Evolutionary conservation across 1,139 yeast genomes (phyloP).

Genomic region (Eremothecium sinecaudum): DNA sequence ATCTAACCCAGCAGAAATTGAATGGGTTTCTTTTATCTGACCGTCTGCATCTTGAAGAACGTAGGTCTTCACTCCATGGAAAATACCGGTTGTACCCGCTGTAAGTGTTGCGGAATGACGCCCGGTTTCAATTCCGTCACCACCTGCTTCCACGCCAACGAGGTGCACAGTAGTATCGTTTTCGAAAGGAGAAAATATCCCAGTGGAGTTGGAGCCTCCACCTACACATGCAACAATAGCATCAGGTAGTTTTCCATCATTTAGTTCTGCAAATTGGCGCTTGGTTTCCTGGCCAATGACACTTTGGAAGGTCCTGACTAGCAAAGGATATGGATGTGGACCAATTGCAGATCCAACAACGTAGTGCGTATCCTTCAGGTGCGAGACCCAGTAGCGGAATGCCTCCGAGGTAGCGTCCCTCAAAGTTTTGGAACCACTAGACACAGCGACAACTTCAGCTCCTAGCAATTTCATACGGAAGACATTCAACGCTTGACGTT

Average conservation of each 20-base stretch:
- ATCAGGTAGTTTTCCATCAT: slow-evolving; percentile 78
- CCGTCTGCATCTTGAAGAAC: slow-evolving; percentile 88
- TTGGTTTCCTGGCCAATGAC: slow-evolving; percentile 93
- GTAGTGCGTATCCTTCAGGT: slow-evolving; percentile 78
- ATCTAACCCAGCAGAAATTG: slow-evolving; percentile 96
- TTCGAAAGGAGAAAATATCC: slow-evolving; percentile 91
- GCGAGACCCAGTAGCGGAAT: slow-evolving; percentile 88
- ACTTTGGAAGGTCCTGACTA: slow-evolving; percentile 96
- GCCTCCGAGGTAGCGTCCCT: slow-evolving; percentile 98
- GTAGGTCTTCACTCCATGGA: slow-evolving; percentile 94
- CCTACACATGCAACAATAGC: slow-evolving; percentile 98
- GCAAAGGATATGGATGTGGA: slow-evolving; percentile 97
- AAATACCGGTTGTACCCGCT: slow-evolving; percentile 90
- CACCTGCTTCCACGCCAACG: slow-evolving; percentile 97
- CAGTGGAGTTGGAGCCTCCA: slow-evolving; percentile 96
- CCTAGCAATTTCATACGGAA: slow-evolving; percentile 96
- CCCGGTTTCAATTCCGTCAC: slow-evolving; percentile 84
- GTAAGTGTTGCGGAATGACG: slow-evolving; percentile 90
- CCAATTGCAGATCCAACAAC: slow-evolving; percentile 98
- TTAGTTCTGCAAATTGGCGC: slow-evolving; percentile 72
- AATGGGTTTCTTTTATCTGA: slow-evolving; percentile 94
- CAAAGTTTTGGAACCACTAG: slow-evolving; percentile 89
- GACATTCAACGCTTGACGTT: slow-evolving; percentile 96
- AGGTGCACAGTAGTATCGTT: slow-evolving; percentile 66
- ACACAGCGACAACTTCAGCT: slow-evolving; percentile 87